These are phyloP conservation scores for Kwoniella dendrophila DNA, from an alignment of 768 basidiomycete genomes.

Conservation along the genomic window DNA sequence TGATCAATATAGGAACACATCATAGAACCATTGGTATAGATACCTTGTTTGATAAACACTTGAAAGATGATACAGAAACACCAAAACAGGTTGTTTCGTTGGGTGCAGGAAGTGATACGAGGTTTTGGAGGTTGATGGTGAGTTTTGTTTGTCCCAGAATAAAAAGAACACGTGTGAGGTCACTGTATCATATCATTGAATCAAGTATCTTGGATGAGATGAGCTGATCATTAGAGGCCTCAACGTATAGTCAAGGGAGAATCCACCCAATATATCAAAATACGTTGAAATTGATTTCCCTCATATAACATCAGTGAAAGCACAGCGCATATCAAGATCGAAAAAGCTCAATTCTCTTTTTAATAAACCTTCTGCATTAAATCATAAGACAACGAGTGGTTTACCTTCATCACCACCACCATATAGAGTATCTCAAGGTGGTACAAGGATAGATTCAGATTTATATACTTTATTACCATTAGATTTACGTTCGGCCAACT, in stretches of 20 bases:
- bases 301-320: slow-evolving; percentile 78
- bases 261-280: slow-evolving; percentile 59
- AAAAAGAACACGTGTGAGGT: not conserved
- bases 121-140: slow-evolving; percentile 89
- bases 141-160: slow-evolving; percentile 57
- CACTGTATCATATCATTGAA: slow-evolving; percentile 30
- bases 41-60: slow-evolving; percentile 68
- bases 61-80: slow-evolving; percentile 50
- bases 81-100: slow-evolving; percentile 79
- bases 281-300: slow-evolving; percentile 93
- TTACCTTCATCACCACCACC: too few species aligned
- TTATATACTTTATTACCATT: slow-evolving; percentile 70
- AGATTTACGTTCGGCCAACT: slow-evolving; percentile 68
- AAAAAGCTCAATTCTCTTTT: slow-evolving; percentile 26
- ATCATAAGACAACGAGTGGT: too few species aligned
- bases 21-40: slow-evolving; percentile 82
- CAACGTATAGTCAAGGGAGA: slow-evolving; percentile 66
- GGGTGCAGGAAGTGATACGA: slow-evolving; percentile 92
- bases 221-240: not conserved
- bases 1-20: slow-evolving; percentile 95
- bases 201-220: not conserved
- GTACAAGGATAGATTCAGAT: slow-evolving; percentile 61
- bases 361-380: too few species aligned
- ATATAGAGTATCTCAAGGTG: slow-evolving; percentile 43
- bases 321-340: slow-evolving; percentile 48